phyloP scores from a whole-genome alignment of 2,329 filamentous ascomycete species.

The Nigrospora osmanthi region DNA sequence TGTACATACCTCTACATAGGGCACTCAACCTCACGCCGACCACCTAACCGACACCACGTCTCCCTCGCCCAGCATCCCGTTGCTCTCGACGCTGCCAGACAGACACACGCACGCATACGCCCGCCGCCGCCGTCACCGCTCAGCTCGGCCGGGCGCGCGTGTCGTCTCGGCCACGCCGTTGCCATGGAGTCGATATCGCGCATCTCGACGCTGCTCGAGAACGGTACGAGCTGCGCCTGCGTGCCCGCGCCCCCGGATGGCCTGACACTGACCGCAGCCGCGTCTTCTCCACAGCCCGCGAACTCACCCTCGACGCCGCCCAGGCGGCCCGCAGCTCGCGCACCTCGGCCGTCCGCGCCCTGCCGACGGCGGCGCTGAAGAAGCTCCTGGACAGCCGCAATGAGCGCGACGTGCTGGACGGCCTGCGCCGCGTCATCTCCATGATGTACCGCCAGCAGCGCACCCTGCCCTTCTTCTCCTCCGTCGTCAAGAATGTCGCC shows the following conservation, averaged over 20 bases:
- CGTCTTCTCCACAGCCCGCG: constrained; percentile 58
- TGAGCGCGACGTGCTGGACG: constrained; percentile 89
- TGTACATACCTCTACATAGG: too few relatives aligned
- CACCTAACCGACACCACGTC: too few relatives aligned
- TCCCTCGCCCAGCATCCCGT: too few relatives aligned
- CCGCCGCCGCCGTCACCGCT: too few relatives aligned
- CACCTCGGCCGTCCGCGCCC: constrained; percentile 47
- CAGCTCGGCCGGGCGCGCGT: not conserved
- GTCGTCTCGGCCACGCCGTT: not conserved
- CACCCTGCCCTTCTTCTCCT: constrained; percentile 91
- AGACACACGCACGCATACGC: too few relatives aligned
- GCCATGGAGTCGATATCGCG: constrained; percentile 91
- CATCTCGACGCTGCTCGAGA: constrained; percentile 91
- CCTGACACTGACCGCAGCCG: not conserved
- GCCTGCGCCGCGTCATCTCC: constrained; percentile 78
- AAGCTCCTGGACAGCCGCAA: constrained; percentile 90
- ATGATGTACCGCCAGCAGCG: constrained; percentile 93
- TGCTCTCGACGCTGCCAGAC: too few relatives aligned
- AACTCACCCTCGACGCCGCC: constrained; percentile 94
- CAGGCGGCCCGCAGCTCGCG: constrained; percentile 69
- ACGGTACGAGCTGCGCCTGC: constrained; percentile 51
- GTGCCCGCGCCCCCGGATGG: not conserved
- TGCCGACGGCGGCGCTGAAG: constrained; percentile 81
- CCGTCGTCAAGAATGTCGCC: constrained; percentile 95
- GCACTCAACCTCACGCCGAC: too few relatives aligned